Evolutionary conservation across 192 early-diverging fungal genomes (phyloP).

Genomic region (Coemansia umbellata): DNA sequence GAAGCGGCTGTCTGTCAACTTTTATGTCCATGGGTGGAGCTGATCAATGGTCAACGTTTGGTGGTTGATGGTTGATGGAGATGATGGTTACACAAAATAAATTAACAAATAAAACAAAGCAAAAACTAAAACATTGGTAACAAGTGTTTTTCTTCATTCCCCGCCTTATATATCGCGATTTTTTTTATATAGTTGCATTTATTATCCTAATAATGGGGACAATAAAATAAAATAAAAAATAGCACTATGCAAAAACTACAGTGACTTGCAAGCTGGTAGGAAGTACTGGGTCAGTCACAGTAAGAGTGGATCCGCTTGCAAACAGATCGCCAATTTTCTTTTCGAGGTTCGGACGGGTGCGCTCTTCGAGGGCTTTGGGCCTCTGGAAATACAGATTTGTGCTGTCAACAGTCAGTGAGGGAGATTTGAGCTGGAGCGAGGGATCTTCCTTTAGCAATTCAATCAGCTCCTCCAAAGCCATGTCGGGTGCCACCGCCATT

Average conservation of each 20-base stretch:
- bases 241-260: constrained; percentile 17
- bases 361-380: constrained; percentile 71
- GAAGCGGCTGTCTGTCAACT: constrained; percentile 10
- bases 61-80: no score
- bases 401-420: constrained; percentile 60
- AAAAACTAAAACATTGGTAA: neutral
- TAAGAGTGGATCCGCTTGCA: constrained; percentile 64
- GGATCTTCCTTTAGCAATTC: constrained; percentile 71
- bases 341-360: constrained; percentile 80
- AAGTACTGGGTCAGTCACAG: constrained; percentile 72
- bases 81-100: no score
- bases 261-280: constrained; percentile 38
- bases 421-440: constrained; percentile 80
- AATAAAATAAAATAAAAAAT: neutral
- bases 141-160: neutral
- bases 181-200: no score
- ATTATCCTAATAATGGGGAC: no score
- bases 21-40: constrained; percentile 40
- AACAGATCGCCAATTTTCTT: constrained; percentile 65
- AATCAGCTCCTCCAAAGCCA: constrained; percentile 79
- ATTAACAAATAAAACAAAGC: neutral
- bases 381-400: constrained; percentile 84
- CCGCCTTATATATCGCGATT: no score
- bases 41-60: no score
- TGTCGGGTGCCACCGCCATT: constrained; percentile 49